These are phyloP conservation scores for Cyclaneusma minus DNA, from an alignment of 2,329 filamentous ascomycete species.

Conservation along the genomic window DNA sequence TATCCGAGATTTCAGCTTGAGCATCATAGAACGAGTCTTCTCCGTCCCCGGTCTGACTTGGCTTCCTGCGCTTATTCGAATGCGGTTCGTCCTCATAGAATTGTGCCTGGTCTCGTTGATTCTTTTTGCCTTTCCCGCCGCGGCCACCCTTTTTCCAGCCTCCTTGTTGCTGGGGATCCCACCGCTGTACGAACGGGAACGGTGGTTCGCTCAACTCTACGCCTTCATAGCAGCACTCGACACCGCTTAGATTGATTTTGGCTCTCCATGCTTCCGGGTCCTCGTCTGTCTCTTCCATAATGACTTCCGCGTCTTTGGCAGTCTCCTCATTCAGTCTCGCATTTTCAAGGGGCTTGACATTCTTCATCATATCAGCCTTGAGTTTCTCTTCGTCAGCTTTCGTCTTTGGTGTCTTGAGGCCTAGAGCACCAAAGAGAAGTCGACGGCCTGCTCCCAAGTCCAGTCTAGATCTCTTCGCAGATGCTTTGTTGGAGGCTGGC, in stretches of 20 bases:
- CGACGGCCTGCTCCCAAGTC: conserved; percentile 49
- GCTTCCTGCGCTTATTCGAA: conserved; percentile 26
- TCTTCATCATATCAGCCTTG: conserved; percentile 40
- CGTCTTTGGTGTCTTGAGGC: conserved; percentile 50
- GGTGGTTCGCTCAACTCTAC: conserved; percentile 60
- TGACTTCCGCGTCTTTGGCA: conserved; percentile 9
- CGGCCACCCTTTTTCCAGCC: conserved; percentile 24
- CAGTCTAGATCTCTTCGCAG: conserved; percentile 19
- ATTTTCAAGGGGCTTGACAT: conserved; percentile 27
- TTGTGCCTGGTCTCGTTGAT: conserved; percentile 22
- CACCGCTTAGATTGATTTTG: conserved; percentile 60
- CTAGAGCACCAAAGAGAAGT: conserved; percentile 58
- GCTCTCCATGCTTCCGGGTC: conserved; percentile 54
- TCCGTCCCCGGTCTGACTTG: conserved; percentile 8
- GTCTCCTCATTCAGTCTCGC: conserved; percentile 16
- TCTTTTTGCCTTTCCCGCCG: conserved; percentile 33
- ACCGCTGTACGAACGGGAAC: conserved; percentile 80
- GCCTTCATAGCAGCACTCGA: conserved; percentile 66
- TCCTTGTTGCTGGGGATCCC: conserved; percentile 60
- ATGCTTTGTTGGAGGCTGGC: conserved; percentile 3
- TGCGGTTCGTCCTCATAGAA: conserved; percentile 23
- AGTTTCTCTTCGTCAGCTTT: conserved; percentile 52
- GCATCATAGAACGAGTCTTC: conserved; percentile 22
- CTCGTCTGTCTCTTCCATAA: conserved; percentile 21
- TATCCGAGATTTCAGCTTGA: conserved; percentile 16